Evolutionary conservation across 2,329 filamentous ascomycete genomes (phyloP), one percentile per base, ranked within the genome.

Genomic region (Trichoderma harzianum): DNA sequence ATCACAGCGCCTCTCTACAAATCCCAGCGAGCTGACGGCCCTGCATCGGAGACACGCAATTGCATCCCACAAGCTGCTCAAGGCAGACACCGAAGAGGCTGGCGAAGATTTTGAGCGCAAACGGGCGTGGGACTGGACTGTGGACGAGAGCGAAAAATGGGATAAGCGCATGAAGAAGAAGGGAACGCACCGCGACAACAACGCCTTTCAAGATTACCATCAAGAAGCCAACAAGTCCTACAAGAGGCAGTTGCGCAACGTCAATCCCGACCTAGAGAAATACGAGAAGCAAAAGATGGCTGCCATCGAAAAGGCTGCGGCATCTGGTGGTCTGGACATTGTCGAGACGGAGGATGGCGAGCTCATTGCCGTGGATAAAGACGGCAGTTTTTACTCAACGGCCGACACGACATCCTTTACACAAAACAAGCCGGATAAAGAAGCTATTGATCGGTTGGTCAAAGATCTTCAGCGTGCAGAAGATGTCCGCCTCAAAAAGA

Each of bases 91-190:
- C 2, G 93, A 95, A 80, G 93, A 93, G 21, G 86, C 87, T 0
- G 94, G 94, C 39, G 94, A 93, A 70, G 96, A 98, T 81, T 99
- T 98, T 79, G 96, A 99, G 86, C 93, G 96, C 76, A 98, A 98
- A 83, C 91, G 96, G 53, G 96, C 96, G 1, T 99, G 96, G 96
- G 96, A 98, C 84, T 99, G 96, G 93, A 99, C 96, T 1, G 86
- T 95, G 7, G 96, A 99, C 75, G 96, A 99, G 83, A 93, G 90
- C 76, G 96, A 98, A 83, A 90, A 88, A 76, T 99, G 96, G 96
- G 96, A 99, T 82, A 92, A 91, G 83, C 91, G 95, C 36, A 84
- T 97, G 80, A 93, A 92, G 78, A 97, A 97, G 87, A 97, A 94
- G 84, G 89, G 90, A 72, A 88, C 89, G 21, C 92, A 93, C 78